Evolutionary conservation across 1,284 basidiomycete species (phyloP).

Genomic region (Cryptococcus sp.): DNA sequence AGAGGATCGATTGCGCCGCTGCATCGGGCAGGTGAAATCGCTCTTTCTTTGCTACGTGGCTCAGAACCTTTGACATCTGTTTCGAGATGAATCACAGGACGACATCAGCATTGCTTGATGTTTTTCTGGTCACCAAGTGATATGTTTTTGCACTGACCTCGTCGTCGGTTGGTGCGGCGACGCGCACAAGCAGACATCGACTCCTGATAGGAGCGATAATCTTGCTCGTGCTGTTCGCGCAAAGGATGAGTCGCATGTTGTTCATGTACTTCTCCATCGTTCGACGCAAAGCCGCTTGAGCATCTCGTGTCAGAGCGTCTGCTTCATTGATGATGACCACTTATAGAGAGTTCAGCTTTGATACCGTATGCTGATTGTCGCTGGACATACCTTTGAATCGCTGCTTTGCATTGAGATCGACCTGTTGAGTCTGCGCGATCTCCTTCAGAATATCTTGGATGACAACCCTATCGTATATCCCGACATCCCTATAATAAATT

Average conservation of each 20-base stretch:
- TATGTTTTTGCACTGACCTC: conserved; percentile 63
- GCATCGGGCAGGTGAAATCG: conserved; percentile 77
- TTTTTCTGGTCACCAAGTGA: background rate
- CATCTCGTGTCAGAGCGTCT: conserved; percentile 90
- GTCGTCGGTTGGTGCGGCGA: conserved; percentile 78
- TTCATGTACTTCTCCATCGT: conserved; percentile 99
- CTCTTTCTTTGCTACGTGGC: conserved; percentile 79
- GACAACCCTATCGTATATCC: conserved; percentile 91
- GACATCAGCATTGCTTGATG: background rate
- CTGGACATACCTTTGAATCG: conserved; percentile 82
- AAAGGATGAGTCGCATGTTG: conserved; percentile 94
- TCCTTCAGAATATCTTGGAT: conserved; percentile 98
- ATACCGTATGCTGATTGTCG: background rate
- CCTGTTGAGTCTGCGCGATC: conserved; percentile 98
- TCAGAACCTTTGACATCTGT: conserved; percentile 78
- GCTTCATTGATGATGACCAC: conserved; percentile 99
- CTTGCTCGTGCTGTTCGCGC: conserved; percentile 94
- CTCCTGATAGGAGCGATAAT: conserved; percentile 97
- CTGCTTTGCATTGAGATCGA: conserved; percentile 92
- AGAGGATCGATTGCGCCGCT: conserved; percentile 71
- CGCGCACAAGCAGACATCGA: conserved; percentile 89
- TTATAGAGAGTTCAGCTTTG: no score
- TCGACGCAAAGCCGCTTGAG: conserved; percentile 91
- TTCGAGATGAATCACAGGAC: background rate
- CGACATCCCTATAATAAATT: conserved; percentile 73